Conservation (phyloP, 148 eudicot genomes). For the Vaccinium vitisidaea region DNA sequence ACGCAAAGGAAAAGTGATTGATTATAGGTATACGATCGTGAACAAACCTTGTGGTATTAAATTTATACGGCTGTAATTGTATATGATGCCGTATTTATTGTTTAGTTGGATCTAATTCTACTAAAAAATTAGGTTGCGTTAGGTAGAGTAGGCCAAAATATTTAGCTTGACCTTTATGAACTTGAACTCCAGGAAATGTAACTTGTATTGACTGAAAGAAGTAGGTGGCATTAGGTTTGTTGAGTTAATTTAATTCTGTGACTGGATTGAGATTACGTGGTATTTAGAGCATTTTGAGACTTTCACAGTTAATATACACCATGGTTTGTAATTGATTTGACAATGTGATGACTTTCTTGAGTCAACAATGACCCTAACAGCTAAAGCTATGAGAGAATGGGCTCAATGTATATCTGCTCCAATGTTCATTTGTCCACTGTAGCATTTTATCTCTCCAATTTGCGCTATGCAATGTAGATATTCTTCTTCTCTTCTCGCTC, state of each 20-base stretch:
- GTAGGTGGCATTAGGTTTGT: neutral
- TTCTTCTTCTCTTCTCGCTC: neutral
- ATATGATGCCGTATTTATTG: neutral
- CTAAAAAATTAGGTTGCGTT: neutral
- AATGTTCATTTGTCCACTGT: neutral
- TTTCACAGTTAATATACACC: neutral
- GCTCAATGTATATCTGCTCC: neutral
- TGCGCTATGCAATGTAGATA: neutral
- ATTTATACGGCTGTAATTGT: neutral
- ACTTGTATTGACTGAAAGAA: neutral
- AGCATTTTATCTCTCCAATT: neutral
- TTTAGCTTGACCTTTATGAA: conserved; percentile 4
- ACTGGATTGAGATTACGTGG: neutral
- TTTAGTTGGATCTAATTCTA: neutral
- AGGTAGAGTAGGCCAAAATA: neutral
- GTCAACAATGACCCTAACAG: neutral
- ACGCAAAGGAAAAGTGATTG: conserved; percentile 91
- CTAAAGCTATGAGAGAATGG: neutral
- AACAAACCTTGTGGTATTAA: neutral
- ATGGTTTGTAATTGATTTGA: neutral
- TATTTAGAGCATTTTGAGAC: neutral
- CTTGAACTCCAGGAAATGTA: neutral
- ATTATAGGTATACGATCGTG: conserved; percentile 60
- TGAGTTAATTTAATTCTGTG: neutral
- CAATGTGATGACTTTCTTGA: neutral